Conservation (phyloP, 768 basidiomycete species). For the Lentinula sp. region DNA sequence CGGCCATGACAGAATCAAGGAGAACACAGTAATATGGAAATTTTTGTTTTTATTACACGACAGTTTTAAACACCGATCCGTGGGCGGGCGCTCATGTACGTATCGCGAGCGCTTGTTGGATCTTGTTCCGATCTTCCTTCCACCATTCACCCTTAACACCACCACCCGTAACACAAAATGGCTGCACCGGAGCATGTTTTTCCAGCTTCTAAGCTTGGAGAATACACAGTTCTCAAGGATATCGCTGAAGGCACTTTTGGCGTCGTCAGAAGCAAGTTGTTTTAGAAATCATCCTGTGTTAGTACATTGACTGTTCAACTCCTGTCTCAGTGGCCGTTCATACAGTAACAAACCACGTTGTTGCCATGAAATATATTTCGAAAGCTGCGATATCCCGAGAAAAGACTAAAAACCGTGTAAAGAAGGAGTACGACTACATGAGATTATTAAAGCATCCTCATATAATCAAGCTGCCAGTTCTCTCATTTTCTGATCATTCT, state of each 20-base stretch:
- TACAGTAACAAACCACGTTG: constrained; percentile 89
- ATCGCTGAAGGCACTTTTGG: constrained; percentile 98
- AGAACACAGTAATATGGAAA: too few species aligned
- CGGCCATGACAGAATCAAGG: too few species aligned
- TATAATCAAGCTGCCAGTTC: constrained; percentile 90
- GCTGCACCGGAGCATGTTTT: constrained; percentile 19
- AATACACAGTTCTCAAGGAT: constrained; percentile 83
- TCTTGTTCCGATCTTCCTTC: not conserved
- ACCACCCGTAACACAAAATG: not conserved
- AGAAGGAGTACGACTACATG: constrained; percentile 96
- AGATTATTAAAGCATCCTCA: constrained; percentile 90
- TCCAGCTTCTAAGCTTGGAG: constrained; percentile 75
- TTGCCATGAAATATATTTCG: constrained; percentile 97
- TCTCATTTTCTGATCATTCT: constrained; percentile 5
- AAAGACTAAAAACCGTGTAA: constrained; percentile 87
- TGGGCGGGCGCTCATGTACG: too few species aligned
- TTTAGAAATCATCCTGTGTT: constrained; percentile 7
- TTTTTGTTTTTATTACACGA: too few species aligned
- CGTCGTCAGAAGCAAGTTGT: constrained; percentile 91
- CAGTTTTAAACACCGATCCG: too few species aligned
- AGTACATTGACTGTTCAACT: constrained; percentile 6
- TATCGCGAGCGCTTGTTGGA: not conserved
- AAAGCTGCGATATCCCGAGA: constrained; percentile 90
- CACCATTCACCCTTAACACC: not conserved
- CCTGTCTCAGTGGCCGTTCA: constrained; percentile 75